These are phyloP conservation scores for Bryoerythrophyllum caledonicum DNA, from an alignment of 225 moss, liverwort and hornwort genomes.

Conservation along the genomic window DNA sequence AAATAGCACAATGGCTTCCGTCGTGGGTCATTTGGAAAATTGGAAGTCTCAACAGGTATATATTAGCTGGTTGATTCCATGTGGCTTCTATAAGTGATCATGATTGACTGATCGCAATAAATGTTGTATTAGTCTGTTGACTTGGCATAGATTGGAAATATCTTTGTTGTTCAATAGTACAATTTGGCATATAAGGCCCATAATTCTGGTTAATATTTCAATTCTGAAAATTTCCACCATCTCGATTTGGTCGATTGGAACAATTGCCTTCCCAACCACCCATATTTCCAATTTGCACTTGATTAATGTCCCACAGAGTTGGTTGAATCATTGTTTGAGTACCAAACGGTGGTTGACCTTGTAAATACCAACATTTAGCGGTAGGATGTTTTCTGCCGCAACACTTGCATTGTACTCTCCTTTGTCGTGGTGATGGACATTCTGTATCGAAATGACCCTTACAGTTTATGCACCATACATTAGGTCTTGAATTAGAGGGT, in stretches of 20 bases:
- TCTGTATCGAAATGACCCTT: neutral
- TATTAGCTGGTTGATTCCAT: neutral
- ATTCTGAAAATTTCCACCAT: too few species aligned
- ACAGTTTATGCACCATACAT: neutral
- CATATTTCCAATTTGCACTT: too few species aligned
- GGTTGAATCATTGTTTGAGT: too few species aligned
- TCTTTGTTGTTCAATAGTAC: neutral
- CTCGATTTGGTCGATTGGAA: neutral
- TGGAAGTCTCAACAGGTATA: neutral
- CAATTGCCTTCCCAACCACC: too few species aligned
- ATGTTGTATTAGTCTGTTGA: too few species aligned
- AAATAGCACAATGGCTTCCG: neutral
- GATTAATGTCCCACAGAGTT: too few species aligned
- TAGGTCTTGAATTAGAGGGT: neutral
- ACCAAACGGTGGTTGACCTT: too few species aligned
- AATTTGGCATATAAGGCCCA: neutral
- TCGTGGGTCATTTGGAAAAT: neutral
- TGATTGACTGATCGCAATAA: neutral
- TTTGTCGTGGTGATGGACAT: neutral
- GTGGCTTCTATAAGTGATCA: neutral
- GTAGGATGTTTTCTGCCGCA: too few species aligned
- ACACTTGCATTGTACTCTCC: too few species aligned
- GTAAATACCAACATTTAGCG: too few species aligned
- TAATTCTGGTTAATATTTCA: too few species aligned
- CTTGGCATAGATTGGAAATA: fast-evolving